These are phyloP conservation scores for Volvox reticuliferus DNA, from an alignment of 139 green algal genomes.

Conservation along the genomic window DNA sequence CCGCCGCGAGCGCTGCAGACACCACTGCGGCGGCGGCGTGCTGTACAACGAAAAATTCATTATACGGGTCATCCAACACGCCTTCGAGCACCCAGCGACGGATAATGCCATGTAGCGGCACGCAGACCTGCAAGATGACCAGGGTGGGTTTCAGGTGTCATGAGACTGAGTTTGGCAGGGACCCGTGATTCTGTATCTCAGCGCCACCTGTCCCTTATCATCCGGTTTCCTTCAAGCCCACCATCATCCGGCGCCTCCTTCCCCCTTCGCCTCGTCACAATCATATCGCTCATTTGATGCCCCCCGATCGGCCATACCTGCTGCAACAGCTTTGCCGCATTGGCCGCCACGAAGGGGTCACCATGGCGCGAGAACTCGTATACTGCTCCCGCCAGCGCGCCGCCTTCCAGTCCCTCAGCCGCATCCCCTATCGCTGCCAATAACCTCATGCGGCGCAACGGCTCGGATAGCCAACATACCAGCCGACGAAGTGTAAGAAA, in stretches of 20 bases:
- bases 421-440: conserved; percentile 84
- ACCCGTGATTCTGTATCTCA: too few relatives aligned
- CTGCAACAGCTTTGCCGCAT: conserved; percentile 73
- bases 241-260: too few relatives aligned
- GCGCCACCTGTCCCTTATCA: too few relatives aligned
- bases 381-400: conserved; percentile 77
- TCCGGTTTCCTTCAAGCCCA: too few relatives aligned
- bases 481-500: conserved; percentile 90
- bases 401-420: conserved; percentile 65
- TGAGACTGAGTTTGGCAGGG: too few relatives aligned
- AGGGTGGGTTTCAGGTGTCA: too few relatives aligned
- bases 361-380: conserved; percentile 80
- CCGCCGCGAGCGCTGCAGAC: conserved; percentile 21
- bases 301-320: conserved; percentile 50
- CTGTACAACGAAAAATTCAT: conserved; percentile 90
- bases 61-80: conserved; percentile 76
- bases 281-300: too few relatives aligned
- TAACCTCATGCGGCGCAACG: conserved; percentile 80
- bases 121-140: conserved; percentile 65
- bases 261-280: too few relatives aligned
- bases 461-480: conserved; percentile 89
- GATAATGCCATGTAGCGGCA: conserved; percentile 90
- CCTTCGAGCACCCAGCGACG: conserved; percentile 90
- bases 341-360: conserved; percentile 75
- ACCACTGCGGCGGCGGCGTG: conserved; percentile 5